Conservation (phyloP, 2,329 filamentous ascomycete species). For the Thielaviopsis musarum region DNA sequence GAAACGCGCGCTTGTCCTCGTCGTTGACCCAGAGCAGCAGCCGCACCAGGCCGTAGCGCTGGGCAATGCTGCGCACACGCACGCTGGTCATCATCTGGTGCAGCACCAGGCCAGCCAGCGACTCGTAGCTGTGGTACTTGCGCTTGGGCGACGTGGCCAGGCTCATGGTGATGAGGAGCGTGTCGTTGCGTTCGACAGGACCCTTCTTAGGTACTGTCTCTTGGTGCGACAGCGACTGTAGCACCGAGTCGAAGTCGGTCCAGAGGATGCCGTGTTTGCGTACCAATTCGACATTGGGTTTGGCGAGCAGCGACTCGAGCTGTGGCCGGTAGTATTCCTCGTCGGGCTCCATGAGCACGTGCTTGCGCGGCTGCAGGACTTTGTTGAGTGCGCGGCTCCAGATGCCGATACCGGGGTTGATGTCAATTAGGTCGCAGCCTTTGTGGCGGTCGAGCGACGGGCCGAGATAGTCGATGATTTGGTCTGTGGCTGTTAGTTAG, state of each 20-base stretch:
- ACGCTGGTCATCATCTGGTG: constrained; percentile 46
- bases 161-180: constrained; percentile 57
- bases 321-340: constrained; percentile 38
- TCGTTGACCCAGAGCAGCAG: constrained; percentile 58
- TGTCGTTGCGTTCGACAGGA: constrained; percentile 43
- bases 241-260: constrained; percentile 37
- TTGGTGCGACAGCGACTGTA: constrained; percentile 40
- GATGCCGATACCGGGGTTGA: constrained; percentile 65
- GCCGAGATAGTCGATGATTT: constrained; percentile 52
- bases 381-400: constrained; percentile 67
- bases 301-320: constrained; percentile 39
- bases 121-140: constrained; percentile 33
- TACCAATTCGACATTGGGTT: constrained; percentile 32
- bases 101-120: constrained; percentile 39
- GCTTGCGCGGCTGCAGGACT: constrained; percentile 57
- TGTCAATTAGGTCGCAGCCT: constrained; percentile 73
- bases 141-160: constrained; percentile 37
- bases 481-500: constrained; percentile 29
- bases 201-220: constrained; percentile 22
- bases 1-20: constrained; percentile 36
- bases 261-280: constrained; percentile 42
- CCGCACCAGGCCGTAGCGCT: constrained; percentile 62
- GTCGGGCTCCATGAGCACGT: constrained; percentile 68
- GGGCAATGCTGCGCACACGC: constrained; percentile 42
- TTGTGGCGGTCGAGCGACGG: constrained; percentile 50